phyloP scores from a whole-genome alignment of 805 yeast genomes.

The Helenozyma baotianmanensis region DNA sequence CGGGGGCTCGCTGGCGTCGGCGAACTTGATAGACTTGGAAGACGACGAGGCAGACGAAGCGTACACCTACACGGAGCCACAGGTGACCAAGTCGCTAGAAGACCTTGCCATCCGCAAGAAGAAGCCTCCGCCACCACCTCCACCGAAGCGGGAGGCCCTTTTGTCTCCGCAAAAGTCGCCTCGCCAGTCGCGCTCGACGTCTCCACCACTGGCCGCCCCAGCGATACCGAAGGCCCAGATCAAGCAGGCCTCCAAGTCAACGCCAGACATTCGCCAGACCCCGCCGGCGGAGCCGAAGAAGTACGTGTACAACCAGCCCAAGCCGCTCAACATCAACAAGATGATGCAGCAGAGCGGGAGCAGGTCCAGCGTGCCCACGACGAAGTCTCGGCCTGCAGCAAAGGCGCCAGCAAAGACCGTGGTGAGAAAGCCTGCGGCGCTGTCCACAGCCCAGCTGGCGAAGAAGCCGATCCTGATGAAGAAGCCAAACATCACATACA shows the following conservation, averaged over 20 bases:
- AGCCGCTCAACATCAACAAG: conserved; percentile 32
- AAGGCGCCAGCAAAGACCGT: conserved; percentile 5
- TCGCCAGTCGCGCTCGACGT: neutral
- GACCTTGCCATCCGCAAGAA: conserved; percentile 16
- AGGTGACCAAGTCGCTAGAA: conserved; percentile 17
- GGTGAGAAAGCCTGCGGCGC: conserved; percentile 1
- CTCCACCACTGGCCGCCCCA: conserved; percentile 1
- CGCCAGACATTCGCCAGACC: conserved; percentile 19
- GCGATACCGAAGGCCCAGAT: conserved; percentile 1
- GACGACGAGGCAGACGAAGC: conserved; percentile 32
- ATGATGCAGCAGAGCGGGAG: conserved; percentile 24
- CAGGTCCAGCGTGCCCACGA: conserved; percentile 1
- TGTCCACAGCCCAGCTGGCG: conserved; percentile 1
- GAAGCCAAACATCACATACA: conserved; percentile 29
- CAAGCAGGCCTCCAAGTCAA: conserved; percentile 16
- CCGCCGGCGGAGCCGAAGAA: conserved; percentile 12
- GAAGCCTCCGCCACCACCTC: conserved; percentile 15
- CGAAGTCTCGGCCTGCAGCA: conserved; percentile 4
- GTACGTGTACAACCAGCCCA: conserved; percentile 35
- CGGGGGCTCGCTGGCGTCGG: conserved; percentile 19
- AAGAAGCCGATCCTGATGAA: conserved; percentile 11
- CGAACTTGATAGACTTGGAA: conserved; percentile 72
- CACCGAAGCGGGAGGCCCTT: conserved; percentile 11
- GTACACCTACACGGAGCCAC: neutral
- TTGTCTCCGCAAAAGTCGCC: neutral